A percentile compares a stretch with the other conserved stretches of the same genome.
Conservation (phyloP, 2,329 filamentous ascomycete species). For the Sarocladium strictum region DNA sequence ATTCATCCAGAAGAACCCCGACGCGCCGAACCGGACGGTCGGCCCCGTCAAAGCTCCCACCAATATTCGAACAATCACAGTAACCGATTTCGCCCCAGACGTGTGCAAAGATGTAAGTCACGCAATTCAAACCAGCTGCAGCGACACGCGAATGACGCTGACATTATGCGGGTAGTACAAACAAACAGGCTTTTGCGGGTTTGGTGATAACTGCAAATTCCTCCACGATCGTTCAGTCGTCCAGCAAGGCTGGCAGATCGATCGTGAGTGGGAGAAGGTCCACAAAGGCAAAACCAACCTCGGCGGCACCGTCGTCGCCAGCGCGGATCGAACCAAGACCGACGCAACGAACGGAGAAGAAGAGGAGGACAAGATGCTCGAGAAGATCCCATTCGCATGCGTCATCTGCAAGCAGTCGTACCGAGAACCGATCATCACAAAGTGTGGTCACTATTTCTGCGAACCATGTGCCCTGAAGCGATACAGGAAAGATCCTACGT, state of each 20-base stretch:
- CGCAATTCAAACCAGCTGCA: too few relatives aligned
- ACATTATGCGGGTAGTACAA: too few relatives aligned
- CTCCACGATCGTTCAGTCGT: constrained; percentile 71
- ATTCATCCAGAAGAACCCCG: constrained; percentile 76
- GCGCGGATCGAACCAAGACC: constrained; percentile 41
- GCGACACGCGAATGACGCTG: too few relatives aligned
- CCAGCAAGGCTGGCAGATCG: constrained; percentile 92
- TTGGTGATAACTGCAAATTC: constrained; percentile 73
- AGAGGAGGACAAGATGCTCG: constrained; percentile 64
- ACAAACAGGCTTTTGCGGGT: constrained; percentile 51
- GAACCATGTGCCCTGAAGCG: constrained; percentile 80
- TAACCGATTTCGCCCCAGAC: constrained; percentile 86
- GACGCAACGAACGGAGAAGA: constrained; percentile 34
- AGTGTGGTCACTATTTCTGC: constrained; percentile 95
- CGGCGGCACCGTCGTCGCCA: constrained; percentile 56
- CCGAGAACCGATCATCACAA: constrained; percentile 74
- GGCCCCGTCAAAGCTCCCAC: constrained; percentile 84
- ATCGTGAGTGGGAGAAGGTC: constrained; percentile 85
- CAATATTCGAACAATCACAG: constrained; percentile 84
- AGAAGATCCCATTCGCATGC: constrained; percentile 85
- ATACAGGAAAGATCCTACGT: constrained; percentile 81
- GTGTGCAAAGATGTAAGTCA: constrained; percentile 97
- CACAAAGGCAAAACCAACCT: constrained; percentile 64
- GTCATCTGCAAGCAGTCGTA: constrained; percentile 79
- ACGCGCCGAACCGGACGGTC: constrained; percentile 63